Conservation (phyloP, 345 rosid genomes). For the Viola odorata region DNA sequence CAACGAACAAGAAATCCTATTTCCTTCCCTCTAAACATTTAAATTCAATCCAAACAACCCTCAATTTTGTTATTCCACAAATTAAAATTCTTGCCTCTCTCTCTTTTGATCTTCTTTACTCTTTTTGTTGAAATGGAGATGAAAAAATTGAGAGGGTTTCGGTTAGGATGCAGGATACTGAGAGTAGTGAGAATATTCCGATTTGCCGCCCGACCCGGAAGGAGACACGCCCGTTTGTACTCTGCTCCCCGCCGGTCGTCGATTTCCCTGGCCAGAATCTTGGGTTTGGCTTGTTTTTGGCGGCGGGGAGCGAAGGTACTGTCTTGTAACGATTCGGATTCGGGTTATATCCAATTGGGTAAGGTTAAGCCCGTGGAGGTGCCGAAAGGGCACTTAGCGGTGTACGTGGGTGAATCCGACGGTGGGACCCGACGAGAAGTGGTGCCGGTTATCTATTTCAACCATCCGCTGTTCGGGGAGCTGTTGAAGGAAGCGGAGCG, state of each 20-base stretch:
- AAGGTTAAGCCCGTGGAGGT: constrained; percentile 28
- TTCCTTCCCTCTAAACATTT: too few species aligned
- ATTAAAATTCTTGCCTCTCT: too few species aligned
- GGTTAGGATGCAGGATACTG: constrained; percentile 40
- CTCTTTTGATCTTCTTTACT: too few species aligned
- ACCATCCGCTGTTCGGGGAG: constrained; percentile 78
- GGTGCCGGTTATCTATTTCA: constrained; percentile 76
- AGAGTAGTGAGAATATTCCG: constrained; percentile 43
- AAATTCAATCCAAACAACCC: too few species aligned
- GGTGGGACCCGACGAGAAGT: constrained; percentile 41
- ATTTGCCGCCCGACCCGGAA: constrained; percentile 33
- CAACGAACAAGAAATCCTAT: too few species aligned
- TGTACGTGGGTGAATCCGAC: constrained; percentile 61
- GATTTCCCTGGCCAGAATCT: constrained; percentile 36
- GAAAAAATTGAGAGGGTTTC: constrained; percentile 49
- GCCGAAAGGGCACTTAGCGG: constrained; percentile 74
- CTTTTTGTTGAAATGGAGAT: constrained; percentile 8
- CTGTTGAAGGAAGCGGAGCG: constrained; percentile 67
- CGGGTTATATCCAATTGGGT: constrained; percentile 39
- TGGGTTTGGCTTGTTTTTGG: constrained; percentile 30
- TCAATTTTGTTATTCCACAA: too few species aligned
- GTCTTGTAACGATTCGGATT: constrained; percentile 22
- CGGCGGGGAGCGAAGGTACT: constrained; percentile 36
- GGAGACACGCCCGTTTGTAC: constrained; percentile 16
- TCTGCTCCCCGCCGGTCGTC: background rate